Conservation (phyloP, 2,329 filamentous ascomycete species). For the Alternaria gaisen region DNA sequence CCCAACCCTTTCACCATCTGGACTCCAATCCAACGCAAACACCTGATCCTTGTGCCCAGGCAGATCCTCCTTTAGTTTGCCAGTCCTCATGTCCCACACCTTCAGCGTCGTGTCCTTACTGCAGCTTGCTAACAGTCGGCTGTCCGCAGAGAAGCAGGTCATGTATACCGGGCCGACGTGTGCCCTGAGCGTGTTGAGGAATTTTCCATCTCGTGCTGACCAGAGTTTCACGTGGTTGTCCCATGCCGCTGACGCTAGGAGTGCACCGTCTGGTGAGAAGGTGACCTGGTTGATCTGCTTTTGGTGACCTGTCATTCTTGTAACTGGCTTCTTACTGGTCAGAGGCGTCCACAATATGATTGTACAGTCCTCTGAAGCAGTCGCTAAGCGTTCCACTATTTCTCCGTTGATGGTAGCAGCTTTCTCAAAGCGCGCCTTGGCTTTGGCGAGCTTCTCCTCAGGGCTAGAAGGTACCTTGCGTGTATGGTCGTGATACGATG, state of each 20-base stretch:
- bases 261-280: conserved; percentile 87
- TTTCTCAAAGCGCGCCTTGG: conserved; percentile 83
- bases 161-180: conserved; percentile 94
- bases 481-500: conserved; percentile 84
- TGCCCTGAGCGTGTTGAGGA: conserved; percentile 85
- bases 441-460: conserved; percentile 76
- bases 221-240: conserved; percentile 96
- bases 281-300: conserved; percentile 96
- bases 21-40: conserved; percentile 93
- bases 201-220: conserved; percentile 78
- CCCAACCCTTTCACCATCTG: conserved; percentile 85
- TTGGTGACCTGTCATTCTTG: conserved; percentile 90
- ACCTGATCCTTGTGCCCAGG: conserved; percentile 93
- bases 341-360: conserved; percentile 95
- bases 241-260: conserved; percentile 89
- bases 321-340: conserved; percentile 78
- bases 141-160: conserved; percentile 91
- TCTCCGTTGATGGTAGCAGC: conserved; percentile 79
- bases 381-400: conserved; percentile 84
- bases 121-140: conserved; percentile 83
- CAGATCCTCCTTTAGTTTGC: conserved; percentile 82
- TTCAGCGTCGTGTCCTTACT: conserved; percentile 95
- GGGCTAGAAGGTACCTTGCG: conserved; percentile 73
- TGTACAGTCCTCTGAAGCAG: conserved; percentile 93
- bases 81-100: conserved; percentile 89